phyloP scores from a whole-genome alignment of 2,329 filamentous ascomycete genomes.

The Leptographium procerum region DNA sequence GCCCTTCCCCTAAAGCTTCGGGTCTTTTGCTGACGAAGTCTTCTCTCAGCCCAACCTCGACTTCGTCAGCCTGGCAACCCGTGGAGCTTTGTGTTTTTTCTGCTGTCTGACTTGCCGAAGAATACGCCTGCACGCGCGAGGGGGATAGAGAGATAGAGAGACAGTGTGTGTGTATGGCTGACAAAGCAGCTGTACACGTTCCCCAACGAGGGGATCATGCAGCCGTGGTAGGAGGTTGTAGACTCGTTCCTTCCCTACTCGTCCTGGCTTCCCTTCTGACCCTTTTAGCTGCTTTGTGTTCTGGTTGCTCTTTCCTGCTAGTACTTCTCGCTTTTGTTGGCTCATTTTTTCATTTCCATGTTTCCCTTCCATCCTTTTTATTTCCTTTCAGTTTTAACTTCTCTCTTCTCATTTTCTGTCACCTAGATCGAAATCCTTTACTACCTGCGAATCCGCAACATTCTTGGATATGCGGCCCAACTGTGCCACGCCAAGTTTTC shows the following conservation, averaged over 20 bases:
- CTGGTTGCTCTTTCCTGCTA: not conserved
- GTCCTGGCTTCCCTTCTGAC: not conserved
- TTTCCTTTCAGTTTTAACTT: not conserved
- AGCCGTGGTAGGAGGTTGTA: slow-evolving; percentile 23
- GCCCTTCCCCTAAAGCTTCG: slow-evolving; percentile 29
- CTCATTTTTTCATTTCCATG: not conserved
- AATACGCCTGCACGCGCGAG: too few relatives aligned
- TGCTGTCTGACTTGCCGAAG: too few relatives aligned
- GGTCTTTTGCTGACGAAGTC: slow-evolving; percentile 29
- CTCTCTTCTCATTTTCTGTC: not conserved
- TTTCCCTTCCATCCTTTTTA: not conserved
- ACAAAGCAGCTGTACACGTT: slow-evolving; percentile 20
- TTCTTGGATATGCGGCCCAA: slow-evolving; percentile 27
- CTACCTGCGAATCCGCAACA: slow-evolving; percentile 27
- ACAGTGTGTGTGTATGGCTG: not conserved
- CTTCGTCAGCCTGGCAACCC: slow-evolving; percentile 38
- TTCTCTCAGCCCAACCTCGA: slow-evolving; percentile 41
- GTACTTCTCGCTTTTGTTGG: not conserved
- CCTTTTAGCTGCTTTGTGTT: too few relatives aligned
- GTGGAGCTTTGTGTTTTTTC: slow-evolving; percentile 26
- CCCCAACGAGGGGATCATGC: slow-evolving; percentile 35
- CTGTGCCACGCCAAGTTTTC: slow-evolving; percentile 23
- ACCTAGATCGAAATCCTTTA: slow-evolving; percentile 33
- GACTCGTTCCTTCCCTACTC: not conserved
- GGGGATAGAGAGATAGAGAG: too few relatives aligned